Conservation (phyloP, 805 yeast species). For the Kurtzmaniella cleridarum region DNA sequence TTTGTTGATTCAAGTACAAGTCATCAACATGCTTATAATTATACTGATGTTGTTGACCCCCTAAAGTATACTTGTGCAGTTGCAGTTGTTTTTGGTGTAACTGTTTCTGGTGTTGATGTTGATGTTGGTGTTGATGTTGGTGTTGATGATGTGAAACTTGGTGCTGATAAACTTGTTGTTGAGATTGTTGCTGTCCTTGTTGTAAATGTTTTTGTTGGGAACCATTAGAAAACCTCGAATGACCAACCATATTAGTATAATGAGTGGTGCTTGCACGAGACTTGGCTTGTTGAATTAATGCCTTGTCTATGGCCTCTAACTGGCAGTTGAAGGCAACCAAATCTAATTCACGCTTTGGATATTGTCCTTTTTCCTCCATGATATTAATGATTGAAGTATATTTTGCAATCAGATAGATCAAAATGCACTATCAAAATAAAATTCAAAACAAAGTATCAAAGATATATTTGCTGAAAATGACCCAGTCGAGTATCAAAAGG, state of each 20-base stretch:
- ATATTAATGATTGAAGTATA: too few relatives aligned
- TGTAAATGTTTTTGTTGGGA: constrained; percentile 12
- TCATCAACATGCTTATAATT: neutral
- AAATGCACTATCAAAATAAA: too few relatives aligned
- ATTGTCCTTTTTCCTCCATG: constrained; percentile 3
- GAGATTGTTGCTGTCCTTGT: constrained; percentile 12
- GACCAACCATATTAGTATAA: constrained; percentile 2
- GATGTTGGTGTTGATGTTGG: constrained; percentile 5
- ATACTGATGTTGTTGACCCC: constrained; percentile 1
- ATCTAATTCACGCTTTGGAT: constrained; percentile 22
- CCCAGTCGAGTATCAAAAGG: too few relatives aligned
- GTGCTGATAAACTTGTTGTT: constrained; percentile 4
- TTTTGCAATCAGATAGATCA: too few relatives aligned
- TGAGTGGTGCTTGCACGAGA: constrained; percentile 6
- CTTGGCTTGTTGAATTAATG: constrained; percentile 6
- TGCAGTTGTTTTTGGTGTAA: constrained; percentile 4
- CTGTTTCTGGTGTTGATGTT: constrained; percentile 3
- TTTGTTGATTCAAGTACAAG: constrained; percentile 4
- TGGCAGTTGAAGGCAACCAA: constrained; percentile 24
- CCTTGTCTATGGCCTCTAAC: constrained; percentile 18
- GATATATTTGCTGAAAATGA: too few relatives aligned
- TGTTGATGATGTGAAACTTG: constrained; percentile 1
- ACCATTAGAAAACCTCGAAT: constrained; percentile 3
- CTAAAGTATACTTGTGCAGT: neutral
- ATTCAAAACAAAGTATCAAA: too few relatives aligned